Evolutionary conservation across 257 asterid genomes (phyloP).

Genomic region (Scutellaria minor): DNA sequence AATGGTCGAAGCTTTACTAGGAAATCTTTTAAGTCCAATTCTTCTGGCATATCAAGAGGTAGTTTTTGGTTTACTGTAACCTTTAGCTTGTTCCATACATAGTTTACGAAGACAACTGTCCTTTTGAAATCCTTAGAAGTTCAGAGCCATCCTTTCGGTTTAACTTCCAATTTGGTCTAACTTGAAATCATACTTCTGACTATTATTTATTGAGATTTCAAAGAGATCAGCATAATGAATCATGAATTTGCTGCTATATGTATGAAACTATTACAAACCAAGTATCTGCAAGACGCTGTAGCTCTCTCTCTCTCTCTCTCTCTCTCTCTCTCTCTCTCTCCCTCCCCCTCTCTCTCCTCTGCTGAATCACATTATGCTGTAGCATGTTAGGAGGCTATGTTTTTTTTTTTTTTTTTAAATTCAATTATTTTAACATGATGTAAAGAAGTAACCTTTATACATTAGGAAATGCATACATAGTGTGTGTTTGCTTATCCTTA

Average conservation of each 20-base stretch:
- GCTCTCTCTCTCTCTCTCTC: no score
- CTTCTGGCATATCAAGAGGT: constrained; percentile 1
- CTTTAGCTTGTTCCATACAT: neutral
- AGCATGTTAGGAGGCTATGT: neutral
- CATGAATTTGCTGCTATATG: constrained; percentile 7
- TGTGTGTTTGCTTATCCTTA: neutral
- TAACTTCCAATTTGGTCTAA: neutral
- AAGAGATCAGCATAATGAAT: neutral
- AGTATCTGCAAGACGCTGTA: neutral
- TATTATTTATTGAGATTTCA: constrained; percentile 3
- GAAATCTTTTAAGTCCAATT: constrained; percentile 10
- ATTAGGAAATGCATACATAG: neutral
- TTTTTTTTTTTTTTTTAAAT: neutral
- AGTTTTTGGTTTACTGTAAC: neutral
- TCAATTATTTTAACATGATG: neutral
- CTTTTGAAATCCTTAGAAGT: neutral
- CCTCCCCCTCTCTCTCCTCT: neutral
- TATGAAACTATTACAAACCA: neutral
- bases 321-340: neutral
- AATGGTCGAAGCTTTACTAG: constrained; percentile 9
- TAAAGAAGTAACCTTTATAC: neutral
- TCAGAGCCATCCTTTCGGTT: constrained; percentile 11
- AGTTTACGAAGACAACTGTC: neutral
- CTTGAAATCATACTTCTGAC: constrained; percentile 2
- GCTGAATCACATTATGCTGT: neutral